Conservation (phyloP, 179 eudicot species). For the Pouteria campechiana region DNA sequence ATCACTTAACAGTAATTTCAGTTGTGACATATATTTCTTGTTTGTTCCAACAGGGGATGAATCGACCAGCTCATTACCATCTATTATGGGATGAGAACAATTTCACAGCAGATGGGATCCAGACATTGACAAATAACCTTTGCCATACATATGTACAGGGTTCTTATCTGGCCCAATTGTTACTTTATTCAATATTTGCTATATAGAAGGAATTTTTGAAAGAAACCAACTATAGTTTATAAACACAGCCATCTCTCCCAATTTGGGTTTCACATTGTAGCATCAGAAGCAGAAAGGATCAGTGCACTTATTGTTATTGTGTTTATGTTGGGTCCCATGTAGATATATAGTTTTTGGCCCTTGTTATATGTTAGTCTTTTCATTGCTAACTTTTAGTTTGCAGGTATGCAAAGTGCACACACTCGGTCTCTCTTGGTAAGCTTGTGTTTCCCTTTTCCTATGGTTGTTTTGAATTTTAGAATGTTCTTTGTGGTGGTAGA, state of each 20-base stretch:
- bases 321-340: neutral
- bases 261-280: too few species aligned
- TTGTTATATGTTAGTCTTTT: neutral
- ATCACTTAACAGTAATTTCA: too few species aligned
- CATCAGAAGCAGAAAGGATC: too few species aligned
- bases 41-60: conserved; percentile 92
- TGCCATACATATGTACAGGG: conserved; percentile 47
- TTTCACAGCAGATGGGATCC: conserved; percentile 69
- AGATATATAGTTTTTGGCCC: neutral
- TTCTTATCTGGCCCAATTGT: neutral
- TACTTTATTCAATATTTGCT: too few species aligned
- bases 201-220: neutral
- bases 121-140: conserved; percentile 64
- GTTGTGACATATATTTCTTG: too few species aligned
- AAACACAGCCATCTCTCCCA: too few species aligned
- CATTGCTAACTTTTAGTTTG: neutral
- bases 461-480: neutral
- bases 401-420: conserved; percentile 38
- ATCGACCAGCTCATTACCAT: conserved; percentile 87
- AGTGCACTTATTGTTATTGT: too few species aligned
- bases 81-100: conserved; percentile 77
- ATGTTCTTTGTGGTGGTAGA: too few species aligned
- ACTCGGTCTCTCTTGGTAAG: conserved; percentile 51
- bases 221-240: too few species aligned
- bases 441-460: neutral